phyloP scores from a whole-genome alignment of 1,284 basidiomycete species.

The Sanghuangporus baumii region DNA sequence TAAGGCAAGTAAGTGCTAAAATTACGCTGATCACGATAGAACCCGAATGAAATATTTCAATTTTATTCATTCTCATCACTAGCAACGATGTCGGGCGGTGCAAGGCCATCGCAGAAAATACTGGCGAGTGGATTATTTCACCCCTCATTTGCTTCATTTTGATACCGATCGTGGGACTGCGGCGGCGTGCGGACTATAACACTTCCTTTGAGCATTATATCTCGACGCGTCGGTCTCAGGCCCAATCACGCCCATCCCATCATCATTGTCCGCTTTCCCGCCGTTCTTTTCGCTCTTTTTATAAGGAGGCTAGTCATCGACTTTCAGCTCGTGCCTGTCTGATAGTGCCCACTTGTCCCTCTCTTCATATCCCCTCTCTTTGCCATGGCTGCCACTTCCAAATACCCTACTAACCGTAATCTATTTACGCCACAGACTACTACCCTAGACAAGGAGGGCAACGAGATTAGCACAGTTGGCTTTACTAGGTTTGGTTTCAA shows the following conservation, averaged over 20 bases:
- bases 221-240: background rate
- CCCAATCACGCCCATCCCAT: background rate
- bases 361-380: slow-evolving; percentile 4
- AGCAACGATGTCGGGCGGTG: too few relatives aligned
- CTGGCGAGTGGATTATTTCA: background rate
- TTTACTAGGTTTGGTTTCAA: slow-evolving; percentile 85
- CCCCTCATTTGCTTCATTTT: background rate
- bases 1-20: too few relatives aligned
- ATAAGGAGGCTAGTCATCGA: background rate
- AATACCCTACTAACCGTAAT: slow-evolving; percentile 12
- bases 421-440: slow-evolving; percentile 37
- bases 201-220: background rate
- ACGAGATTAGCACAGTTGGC: slow-evolving; percentile 76
- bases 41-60: too few relatives aligned
- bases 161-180: background rate
- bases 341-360: background rate
- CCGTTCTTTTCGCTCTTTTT: background rate
- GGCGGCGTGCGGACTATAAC: too few relatives aligned
- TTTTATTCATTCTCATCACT: too few relatives aligned
- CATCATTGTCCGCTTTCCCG: background rate
- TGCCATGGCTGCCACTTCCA: slow-evolving; percentile 10
- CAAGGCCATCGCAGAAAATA: too few relatives aligned
- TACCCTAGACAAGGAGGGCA: slow-evolving; percentile 66
- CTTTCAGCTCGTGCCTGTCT: background rate
- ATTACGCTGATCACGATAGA: too few relatives aligned